Conservation (phyloP, 139 green algal species). For the Microglena sp. region DNA sequence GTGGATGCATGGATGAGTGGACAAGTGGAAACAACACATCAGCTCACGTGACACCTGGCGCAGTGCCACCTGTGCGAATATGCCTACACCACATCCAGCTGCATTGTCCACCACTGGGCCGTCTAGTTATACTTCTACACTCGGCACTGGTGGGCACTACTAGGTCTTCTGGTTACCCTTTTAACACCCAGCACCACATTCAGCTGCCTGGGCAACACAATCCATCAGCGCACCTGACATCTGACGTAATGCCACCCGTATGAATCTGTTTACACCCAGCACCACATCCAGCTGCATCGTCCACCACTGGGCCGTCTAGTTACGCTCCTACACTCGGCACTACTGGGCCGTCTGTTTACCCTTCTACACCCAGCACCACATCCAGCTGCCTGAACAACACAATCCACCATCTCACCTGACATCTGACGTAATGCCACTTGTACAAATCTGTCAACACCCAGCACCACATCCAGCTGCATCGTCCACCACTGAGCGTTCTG, state of each 20-base stretch:
- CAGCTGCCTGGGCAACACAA: too few relatives aligned
- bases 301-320: slow-evolving; percentile 66
- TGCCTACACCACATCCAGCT: slow-evolving; percentile 29
- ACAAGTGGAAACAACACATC: too few relatives aligned
- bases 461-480: slow-evolving; percentile 25
- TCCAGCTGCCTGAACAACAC: too few relatives aligned
- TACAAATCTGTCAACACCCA: slow-evolving; percentile 36
- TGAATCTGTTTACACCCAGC: slow-evolving; percentile 36
- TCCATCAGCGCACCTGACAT: slow-evolving; percentile 45
- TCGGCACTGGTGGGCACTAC: too few relatives aligned
- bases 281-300: slow-evolving; percentile 25
- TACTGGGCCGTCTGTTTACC: slow-evolving; percentile 68
- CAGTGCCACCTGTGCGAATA: slow-evolving; percentile 50
- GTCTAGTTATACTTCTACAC: too few relatives aligned
- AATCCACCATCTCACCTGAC: slow-evolving; percentile 25
- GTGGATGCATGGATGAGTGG: too few relatives aligned
- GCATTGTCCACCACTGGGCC: slow-evolving; percentile 50
- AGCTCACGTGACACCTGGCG: slow-evolving; percentile 59
- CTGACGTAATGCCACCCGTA: slow-evolving; percentile 61
- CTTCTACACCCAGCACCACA: too few relatives aligned
- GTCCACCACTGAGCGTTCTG: slow-evolving; percentile 59
- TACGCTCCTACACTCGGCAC: too few relatives aligned
- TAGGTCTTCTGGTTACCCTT: slow-evolving; percentile 63
- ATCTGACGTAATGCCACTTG: slow-evolving; percentile 71
- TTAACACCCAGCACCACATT: too few relatives aligned